Evolutionary conservation across 192 early-diverging fungal genomes (phyloP).

Genomic region (Chytriomyces confervae): DNA sequence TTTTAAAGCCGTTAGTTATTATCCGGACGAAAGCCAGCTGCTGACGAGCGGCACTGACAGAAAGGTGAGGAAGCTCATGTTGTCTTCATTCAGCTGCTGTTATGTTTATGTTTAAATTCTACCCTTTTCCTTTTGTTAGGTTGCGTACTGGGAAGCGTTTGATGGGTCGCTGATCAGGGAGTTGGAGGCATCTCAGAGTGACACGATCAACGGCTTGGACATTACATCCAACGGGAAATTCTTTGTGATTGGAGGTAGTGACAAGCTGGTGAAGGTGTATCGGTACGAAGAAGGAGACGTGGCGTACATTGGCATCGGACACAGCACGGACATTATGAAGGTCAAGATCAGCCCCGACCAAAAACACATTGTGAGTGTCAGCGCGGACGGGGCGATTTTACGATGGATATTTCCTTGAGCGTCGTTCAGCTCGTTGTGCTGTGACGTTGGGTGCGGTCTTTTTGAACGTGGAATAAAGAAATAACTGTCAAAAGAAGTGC

Average conservation of each 20-base stretch:
- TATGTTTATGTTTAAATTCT: slow-evolving; percentile 4
- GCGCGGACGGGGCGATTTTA: slow-evolving; percentile 61
- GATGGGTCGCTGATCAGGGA: slow-evolving; percentile 67
- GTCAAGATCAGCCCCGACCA: slow-evolving; percentile 63
- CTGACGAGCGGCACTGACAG: slow-evolving; percentile 64
- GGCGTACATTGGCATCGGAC: slow-evolving; percentile 59
- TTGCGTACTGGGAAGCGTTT: slow-evolving; percentile 68
- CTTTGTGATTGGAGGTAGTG: slow-evolving; percentile 66
- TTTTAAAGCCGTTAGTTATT: slow-evolving; percentile 64
- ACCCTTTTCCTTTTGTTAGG: slow-evolving; percentile 27
- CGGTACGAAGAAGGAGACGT: slow-evolving; percentile 66
- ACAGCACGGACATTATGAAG: slow-evolving; percentile 67
- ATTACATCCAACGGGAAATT: slow-evolving; percentile 56
- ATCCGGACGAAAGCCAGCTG: slow-evolving; percentile 63
- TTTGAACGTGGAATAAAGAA: too few species aligned
- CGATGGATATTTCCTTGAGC: slow-evolving; percentile 50
- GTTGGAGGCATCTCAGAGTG: slow-evolving; percentile 62
- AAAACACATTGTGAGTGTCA: slow-evolving; percentile 54
- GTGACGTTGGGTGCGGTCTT: too few species aligned
- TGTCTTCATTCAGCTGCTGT: background rate
- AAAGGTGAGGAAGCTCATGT: slow-evolving; percentile 43
- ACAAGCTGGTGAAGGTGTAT: slow-evolving; percentile 67
- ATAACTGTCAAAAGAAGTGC: too few species aligned
- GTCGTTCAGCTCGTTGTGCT: too few species aligned
- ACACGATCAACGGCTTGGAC: slow-evolving; percentile 66